Conservation (phyloP, 2,329 filamentous ascomycete genomes). For the Aspergillus puulaauensis region DNA sequence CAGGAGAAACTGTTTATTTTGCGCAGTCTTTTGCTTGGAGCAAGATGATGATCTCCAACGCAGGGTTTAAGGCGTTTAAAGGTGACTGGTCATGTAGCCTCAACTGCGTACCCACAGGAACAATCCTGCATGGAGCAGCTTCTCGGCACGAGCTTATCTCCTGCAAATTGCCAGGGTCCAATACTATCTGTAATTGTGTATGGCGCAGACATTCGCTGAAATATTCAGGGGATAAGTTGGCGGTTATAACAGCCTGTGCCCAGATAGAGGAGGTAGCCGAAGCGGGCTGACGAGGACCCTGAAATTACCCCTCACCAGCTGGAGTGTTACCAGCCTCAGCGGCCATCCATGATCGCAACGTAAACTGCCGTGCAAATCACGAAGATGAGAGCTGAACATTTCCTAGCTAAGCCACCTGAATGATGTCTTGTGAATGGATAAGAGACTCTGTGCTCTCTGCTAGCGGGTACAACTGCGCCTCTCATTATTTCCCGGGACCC, state of each 20-base stretch:
- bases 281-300: background rate
- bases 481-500: slow-evolving; percentile 3
- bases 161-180: background rate
- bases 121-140: background rate
- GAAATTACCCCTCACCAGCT: slow-evolving; percentile 2
- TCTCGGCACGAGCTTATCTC: slow-evolving; percentile 6
- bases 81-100: background rate
- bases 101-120: slow-evolving; percentile 5
- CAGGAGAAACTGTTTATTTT: background rate
- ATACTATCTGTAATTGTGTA: background rate
- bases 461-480: slow-evolving; percentile 7
- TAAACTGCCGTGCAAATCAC: background rate
- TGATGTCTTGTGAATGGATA: slow-evolving; percentile 1
- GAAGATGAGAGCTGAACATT: slow-evolving; percentile 1
- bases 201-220: too few species aligned
- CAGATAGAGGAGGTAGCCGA: background rate
- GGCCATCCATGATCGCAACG: background rate
- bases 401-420: slow-evolving; percentile 1
- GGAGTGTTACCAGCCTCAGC: background rate
- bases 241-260: too few species aligned
- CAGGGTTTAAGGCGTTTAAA: background rate
- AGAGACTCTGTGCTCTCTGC: background rate
- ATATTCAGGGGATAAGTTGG: too few species aligned
- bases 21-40: background rate
- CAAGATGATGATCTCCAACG: background rate